Conservation (phyloP, 1,284 basidiomycete species). For the Singerocomus inundabilis region DNA sequence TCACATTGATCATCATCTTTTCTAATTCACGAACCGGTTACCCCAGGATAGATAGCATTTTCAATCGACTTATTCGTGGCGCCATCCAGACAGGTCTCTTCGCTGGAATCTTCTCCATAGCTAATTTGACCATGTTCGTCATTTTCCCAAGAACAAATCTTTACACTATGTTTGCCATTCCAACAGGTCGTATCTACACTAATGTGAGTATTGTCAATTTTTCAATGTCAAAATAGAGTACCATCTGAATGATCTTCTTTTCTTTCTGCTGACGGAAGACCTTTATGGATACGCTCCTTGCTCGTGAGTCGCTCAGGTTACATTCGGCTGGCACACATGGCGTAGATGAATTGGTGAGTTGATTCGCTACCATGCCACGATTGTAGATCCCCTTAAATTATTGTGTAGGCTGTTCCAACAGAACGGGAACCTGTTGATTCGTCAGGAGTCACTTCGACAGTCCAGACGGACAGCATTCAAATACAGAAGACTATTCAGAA, state of each 20-base stretch:
- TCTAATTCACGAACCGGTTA: conserved; percentile 43
- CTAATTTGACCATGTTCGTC: conserved; percentile 42
- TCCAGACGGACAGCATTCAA: not conserved
- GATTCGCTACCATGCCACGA: not conserved
- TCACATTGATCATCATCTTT: conserved; percentile 37
- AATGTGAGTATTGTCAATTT: conserved; percentile 29
- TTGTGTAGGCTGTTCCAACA: not conserved
- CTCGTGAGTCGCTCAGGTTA: conserved; percentile 10
- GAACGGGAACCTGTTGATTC: not conserved
- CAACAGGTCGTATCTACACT: conserved; percentile 34
- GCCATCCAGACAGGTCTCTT: conserved; percentile 48
- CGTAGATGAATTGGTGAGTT: not conserved
- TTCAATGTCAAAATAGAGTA: not conserved
- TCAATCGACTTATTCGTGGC: conserved; percentile 46
- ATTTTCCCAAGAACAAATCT: conserved; percentile 24
- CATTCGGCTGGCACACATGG: conserved; percentile 6
- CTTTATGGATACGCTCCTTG: conserved; percentile 16
- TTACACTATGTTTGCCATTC: conserved; percentile 33
- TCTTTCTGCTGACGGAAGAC: conserved; percentile 6
- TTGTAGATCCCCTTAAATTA: not conserved
- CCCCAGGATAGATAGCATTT: conserved; percentile 42
- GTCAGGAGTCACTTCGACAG: too few species aligned
- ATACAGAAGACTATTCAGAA: not conserved
- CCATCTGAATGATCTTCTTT: not conserved
- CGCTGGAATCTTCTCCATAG: conserved; percentile 43